Conservation (phyloP, 768 basidiomycete species). For the Leccinum arenicola region DNA sequence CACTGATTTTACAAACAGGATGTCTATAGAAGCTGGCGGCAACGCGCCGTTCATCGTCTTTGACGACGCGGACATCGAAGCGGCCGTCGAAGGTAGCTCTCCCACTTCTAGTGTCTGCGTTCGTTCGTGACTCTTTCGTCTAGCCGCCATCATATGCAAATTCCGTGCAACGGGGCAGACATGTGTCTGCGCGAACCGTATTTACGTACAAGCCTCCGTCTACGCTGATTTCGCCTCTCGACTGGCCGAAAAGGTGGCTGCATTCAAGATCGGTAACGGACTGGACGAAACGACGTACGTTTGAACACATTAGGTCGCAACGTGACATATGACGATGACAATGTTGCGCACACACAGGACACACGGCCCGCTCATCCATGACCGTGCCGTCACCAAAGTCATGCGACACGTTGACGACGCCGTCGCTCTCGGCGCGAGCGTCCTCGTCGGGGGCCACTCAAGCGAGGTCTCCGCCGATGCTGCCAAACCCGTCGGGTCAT, state of each 20-base stretch:
- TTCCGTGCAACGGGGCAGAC: constrained; percentile 84
- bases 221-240: constrained; percentile 91
- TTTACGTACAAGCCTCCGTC: constrained; percentile 87
- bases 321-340: background rate
- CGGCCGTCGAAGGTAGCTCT: constrained; percentile 75
- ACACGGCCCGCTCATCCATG: constrained; percentile 93
- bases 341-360: constrained; percentile 47
- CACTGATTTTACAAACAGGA: constrained; percentile 28
- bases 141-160: constrained; percentile 73
- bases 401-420: constrained; percentile 86
- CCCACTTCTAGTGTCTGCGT: background rate
- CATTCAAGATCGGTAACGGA: constrained; percentile 87
- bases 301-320: background rate
- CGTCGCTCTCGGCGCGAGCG: constrained; percentile 75
- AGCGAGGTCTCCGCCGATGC: constrained; percentile 37
- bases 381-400: constrained; percentile 82
- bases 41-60: constrained; percentile 98
- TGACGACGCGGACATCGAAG: constrained; percentile 90
- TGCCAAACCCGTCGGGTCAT: constrained; percentile 40
- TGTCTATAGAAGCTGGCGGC: constrained; percentile 87
- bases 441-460: constrained; percentile 85
- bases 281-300: constrained; percentile 72
- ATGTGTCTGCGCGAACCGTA: constrained; percentile 85
- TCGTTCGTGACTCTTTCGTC: constrained; percentile 2
- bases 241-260: constrained; percentile 77